Evolutionary conservation across 768 basidiomycete species (phyloP).

Genomic region (Tylopilus rubrobrunneus): DNA sequence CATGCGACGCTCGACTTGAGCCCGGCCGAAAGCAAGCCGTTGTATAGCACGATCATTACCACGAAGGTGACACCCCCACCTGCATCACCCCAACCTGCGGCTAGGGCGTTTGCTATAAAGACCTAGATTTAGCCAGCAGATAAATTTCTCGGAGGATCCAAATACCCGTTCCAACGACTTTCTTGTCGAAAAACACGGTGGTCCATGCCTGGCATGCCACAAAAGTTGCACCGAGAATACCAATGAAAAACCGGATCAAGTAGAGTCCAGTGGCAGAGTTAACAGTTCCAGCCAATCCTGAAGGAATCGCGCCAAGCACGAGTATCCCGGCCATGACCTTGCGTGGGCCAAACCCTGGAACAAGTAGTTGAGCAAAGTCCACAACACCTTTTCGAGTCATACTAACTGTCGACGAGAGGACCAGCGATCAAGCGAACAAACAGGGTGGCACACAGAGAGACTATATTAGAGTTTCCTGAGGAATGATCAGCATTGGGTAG

Average conservation of each 20-base stretch:
- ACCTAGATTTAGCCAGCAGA: neutral
- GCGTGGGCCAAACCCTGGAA: slow-evolving; percentile 7
- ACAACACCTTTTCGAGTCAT: neutral
- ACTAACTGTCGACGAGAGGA: slow-evolving; percentile 44
- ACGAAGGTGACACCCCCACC: slow-evolving; percentile 7
- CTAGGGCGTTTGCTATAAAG: slow-evolving; percentile 3
- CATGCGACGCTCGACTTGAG: slow-evolving; percentile 44
- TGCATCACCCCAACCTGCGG: slow-evolving; percentile 1
- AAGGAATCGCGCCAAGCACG: slow-evolving; percentile 5
- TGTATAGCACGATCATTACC: slow-evolving; percentile 33
- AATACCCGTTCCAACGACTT: slow-evolving; percentile 36
- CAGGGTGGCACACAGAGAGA: slow-evolving; percentile 46
- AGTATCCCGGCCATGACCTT: slow-evolving; percentile 7
- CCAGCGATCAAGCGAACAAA: slow-evolving; percentile 46
- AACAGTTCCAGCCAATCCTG: slow-evolving; percentile 27
- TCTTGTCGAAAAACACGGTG: slow-evolving; percentile 55
- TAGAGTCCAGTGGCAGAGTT: slow-evolving; percentile 39
- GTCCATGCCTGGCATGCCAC: slow-evolving; percentile 62
- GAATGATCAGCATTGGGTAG: neutral
- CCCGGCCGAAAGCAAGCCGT: slow-evolving; percentile 34
- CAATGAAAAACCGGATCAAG: slow-evolving; percentile 53
- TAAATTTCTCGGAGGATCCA: neutral
- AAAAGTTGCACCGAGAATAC: slow-evolving; percentile 58
- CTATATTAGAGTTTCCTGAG: slow-evolving; percentile 46
- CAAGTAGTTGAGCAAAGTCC: neutral